Evolutionary conservation across 768 basidiomycete genomes (phyloP).

Genomic region (Saitozyma podzolica): DNA sequence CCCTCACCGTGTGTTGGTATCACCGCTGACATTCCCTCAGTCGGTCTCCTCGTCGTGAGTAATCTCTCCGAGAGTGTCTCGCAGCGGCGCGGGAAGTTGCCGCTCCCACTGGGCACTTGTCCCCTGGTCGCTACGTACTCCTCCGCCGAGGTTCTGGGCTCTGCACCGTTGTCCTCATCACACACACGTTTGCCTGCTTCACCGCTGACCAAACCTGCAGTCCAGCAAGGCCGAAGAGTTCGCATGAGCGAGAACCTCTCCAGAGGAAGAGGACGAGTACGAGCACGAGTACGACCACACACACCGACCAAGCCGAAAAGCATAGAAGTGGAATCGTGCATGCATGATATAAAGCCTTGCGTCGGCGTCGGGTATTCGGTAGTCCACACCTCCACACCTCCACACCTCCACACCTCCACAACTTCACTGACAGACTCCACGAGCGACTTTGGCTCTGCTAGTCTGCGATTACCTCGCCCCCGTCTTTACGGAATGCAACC

Average conservation of each 20-base stretch:
- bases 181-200: background rate
- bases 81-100: no score
- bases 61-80: background rate
- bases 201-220: conserved; percentile 27
- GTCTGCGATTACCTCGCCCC: no score
- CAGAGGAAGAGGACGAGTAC: no score
- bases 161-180: no score
- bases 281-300: no score
- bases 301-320: background rate
- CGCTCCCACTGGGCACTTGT: background rate
- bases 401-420: no score
- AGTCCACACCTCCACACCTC: no score
- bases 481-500: no score
- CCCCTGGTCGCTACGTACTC: background rate
- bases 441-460: no score
- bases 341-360: conserved; percentile 7
- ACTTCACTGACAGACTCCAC: no score
- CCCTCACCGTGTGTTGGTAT: background rate
- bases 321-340: conserved; percentile 6
- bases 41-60: conserved; percentile 77
- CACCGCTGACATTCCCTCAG: conserved; percentile 53
- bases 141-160: no score
- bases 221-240: conserved; percentile 54
- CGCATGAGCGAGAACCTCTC: conserved; percentile 21
- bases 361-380: no score